Evolutionary conservation across 331 rosid species (phyloP), one percentile per base, ranked within the genome.

Genomic region (Arachis monticola): DNA sequence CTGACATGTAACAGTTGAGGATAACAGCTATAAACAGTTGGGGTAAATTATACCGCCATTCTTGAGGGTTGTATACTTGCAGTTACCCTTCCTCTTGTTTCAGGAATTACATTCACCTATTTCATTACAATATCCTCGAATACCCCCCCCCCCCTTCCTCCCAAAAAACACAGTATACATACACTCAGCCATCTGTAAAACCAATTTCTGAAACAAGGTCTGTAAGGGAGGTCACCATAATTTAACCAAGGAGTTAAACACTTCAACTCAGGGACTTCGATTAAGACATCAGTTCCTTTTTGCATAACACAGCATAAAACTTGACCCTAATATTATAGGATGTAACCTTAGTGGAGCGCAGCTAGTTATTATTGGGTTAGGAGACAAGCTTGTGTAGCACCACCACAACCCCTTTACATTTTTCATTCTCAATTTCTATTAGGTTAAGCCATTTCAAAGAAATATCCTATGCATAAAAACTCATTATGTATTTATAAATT

Each of bases 401-500:
- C 22, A 17, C 22, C 53, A 48, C 53, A 48, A 10, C 53, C 11
- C 53, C 53, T 48, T 48, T 70, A 70, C 8, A 70, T 47, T 10
- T 42, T 70, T 10, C 65, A 56, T 7, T 14, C 63, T 70, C 22
- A 78, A 78, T 55, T 48, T 63, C 44, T 55, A 4, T 38, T 44
- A 51, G 46, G 11, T 35, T 48, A 38, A 75, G 68, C 48, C 60
- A 70, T 58, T 69, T 53, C 38, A 59, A 30, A 44, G 45, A 79
- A 68, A 64, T 10, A 66, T 50, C 45, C 8, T 56, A 52, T 56
- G 31, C 64, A 7, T 41, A 13, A 42, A 73, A 82, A 70, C 52
- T 71, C 22, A 12, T 11, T 9, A 74, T 44, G 61, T 80, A 12
- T 62, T 47, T 74, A 69, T 46, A 63, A 80, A 63, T 12, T 67